Evolutionary conservation across 1,139 yeast species (phyloP).

Genomic region (Magnusiomyces tetraspermus): DNA sequence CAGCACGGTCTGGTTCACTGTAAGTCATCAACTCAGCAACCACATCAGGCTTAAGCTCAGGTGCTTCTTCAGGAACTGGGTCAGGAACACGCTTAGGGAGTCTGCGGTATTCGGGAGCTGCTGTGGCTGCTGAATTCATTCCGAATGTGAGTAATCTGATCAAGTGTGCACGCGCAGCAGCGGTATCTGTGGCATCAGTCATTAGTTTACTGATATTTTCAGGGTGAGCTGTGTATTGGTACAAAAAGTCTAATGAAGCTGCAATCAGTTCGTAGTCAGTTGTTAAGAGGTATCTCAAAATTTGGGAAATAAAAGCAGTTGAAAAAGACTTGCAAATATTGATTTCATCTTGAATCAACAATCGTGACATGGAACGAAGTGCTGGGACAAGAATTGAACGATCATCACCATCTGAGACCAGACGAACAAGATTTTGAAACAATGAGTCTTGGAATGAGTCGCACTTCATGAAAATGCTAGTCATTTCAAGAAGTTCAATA

Average conservation of each 20-base stretch:
- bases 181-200: slow-evolving; percentile 34
- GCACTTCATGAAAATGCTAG: slow-evolving; percentile 63
- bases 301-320: slow-evolving; percentile 22
- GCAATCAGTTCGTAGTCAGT: slow-evolving; percentile 51
- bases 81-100: slow-evolving; percentile 33
- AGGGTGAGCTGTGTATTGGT: slow-evolving; percentile 53
- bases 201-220: slow-evolving; percentile 26
- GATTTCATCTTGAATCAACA: slow-evolving; percentile 33
- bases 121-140: slow-evolving; percentile 27
- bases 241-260: slow-evolving; percentile 56
- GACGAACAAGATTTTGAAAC: slow-evolving; percentile 20
- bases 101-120: slow-evolving; percentile 29
- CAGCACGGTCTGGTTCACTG: slow-evolving; percentile 85
- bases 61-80: slow-evolving; percentile 50
- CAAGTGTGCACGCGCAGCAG: slow-evolving; percentile 30
- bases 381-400: slow-evolving; percentile 34
- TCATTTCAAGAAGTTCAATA: slow-evolving; percentile 74
- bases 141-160: slow-evolving; percentile 50
- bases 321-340: slow-evolving; percentile 34
- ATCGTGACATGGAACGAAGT: slow-evolving; percentile 32
- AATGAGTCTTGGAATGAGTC: slow-evolving; percentile 43
- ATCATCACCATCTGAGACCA: slow-evolving; percentile 27
- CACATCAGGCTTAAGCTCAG: slow-evolving; percentile 51
- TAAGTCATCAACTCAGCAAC: slow-evolving; percentile 52
- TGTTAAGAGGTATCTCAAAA: slow-evolving; percentile 40